Evolutionary conservation across 2,329 filamentous ascomycete species (phyloP), one percentile per base, ranked within the genome.

Genomic region (Aspergillus spinulosporus): DNA sequence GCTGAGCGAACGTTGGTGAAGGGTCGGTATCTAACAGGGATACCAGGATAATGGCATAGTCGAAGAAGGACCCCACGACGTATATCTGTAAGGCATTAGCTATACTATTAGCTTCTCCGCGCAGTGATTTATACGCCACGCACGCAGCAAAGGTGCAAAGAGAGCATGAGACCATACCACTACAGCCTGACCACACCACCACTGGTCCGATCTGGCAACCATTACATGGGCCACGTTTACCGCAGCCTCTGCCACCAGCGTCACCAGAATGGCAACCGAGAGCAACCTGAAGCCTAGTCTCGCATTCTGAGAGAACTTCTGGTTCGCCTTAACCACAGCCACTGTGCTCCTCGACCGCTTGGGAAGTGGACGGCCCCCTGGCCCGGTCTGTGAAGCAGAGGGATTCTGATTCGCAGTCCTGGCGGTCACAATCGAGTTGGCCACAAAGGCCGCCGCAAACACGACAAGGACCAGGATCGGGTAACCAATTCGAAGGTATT

Each of bases 291-390:
- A 96, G 48, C 90, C 77, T 37, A 84, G 79, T 71, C 89, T 90
- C 63, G 86, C 80, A 46, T 80, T 78, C n/a, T 78, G 82, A 59
- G 86, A 87, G 71, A 91, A 86, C 63, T 85, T 81, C 61, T 77
- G 76, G 50, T 71, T 71, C 59, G 77, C 73, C 65, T 79, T 78
- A 61, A 77, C 77, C 68, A 74, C 78, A 66, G 73, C 76, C 72
- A 75, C 78, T 62, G 72, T 74, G 69, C 70, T 82, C 72, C 75
- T 69, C 56, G 72, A 79, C 76, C 78, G 84, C 69, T 86, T 88
- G 58, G 91, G 92, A 52, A 97, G 79, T 36, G 91, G 91, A 72
- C 95, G 92, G 63, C 92, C 93, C 54, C 90, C 92, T 1, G 92
- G 92, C n/a, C 92, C 92, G 52, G 82, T 86, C 62, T 83, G 74